Evolutionary conservation across 371 early-diverging fungal species (phyloP).

Genomic region (Dinochytrium kinnereticum): DNA sequence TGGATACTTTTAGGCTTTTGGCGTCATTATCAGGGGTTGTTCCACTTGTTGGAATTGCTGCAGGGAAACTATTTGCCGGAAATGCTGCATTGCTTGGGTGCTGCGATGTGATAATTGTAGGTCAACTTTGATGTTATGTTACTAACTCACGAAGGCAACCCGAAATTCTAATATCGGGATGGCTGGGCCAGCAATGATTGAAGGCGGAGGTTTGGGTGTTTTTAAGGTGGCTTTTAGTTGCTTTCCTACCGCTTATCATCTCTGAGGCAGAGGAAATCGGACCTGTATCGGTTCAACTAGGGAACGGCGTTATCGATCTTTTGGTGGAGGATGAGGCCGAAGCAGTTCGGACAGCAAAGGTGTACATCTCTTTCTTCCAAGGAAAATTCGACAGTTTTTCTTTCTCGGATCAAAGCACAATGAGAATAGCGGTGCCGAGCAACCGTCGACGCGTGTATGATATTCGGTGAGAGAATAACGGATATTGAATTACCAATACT

Average conservation of each 20-base stretch:
- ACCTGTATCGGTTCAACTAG: conserved; percentile 23
- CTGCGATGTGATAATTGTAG: conserved; percentile 31
- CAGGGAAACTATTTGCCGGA: conserved; percentile 30
- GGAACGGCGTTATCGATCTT: conserved; percentile 32
- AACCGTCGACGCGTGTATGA: conserved; percentile 30
- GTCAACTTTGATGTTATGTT: not conserved
- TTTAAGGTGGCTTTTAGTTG: conserved; percentile 13
- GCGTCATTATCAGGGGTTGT: conserved; percentile 20
- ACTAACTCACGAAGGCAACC: conserved; percentile 18
- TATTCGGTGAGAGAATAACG: conserved; percentile 5
- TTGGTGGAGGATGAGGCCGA: conserved; percentile 31
- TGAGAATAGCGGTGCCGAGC: conserved; percentile 26
- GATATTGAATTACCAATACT: too few species aligned
- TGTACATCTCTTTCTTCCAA: conserved; percentile 31
- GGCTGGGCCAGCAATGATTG: conserved; percentile 39
- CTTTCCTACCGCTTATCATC: not conserved
- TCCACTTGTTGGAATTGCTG: conserved; percentile 27
- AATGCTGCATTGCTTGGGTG: conserved; percentile 33
- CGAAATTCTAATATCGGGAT: conserved; percentile 30
- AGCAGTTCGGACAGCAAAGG: conserved; percentile 23
- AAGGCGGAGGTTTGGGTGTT: conserved; percentile 37
- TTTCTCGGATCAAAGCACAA: conserved; percentile 19
- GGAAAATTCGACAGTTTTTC: not conserved
- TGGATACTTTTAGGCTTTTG: conserved; percentile 18
- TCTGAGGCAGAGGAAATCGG: conserved; percentile 31